A percentile compares a stretch with the other conserved stretches of the same genome.
These are phyloP conservation scores for Golubevia sp. DNA, from an alignment of 1,284 basidiomycete genomes.

Conservation along the genomic window DNA sequence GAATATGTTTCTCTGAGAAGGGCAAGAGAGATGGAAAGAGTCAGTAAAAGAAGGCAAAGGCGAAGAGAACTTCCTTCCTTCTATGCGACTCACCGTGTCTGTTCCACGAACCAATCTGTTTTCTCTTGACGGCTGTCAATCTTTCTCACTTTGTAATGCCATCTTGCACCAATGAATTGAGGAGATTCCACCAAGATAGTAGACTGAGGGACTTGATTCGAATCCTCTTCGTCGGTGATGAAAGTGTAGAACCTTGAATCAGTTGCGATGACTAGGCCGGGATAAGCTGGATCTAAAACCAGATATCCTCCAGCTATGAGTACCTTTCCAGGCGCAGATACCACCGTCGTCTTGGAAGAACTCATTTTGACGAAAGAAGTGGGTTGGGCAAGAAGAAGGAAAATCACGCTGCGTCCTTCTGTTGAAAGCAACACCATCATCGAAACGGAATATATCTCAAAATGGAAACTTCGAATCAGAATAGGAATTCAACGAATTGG, in stretches of 20 bases:
- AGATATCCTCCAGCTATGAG: slow-evolving; percentile 67
- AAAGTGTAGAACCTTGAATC: slow-evolving; percentile 88
- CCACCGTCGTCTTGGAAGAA: slow-evolving; percentile 64
- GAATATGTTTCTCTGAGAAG: slow-evolving; percentile 5
- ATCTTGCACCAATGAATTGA: slow-evolving; percentile 80
- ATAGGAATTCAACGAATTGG: no score
- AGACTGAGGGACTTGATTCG: neutral
- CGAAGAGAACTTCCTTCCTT: neutral
- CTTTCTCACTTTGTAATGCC: slow-evolving; percentile 71
- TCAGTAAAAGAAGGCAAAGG: neutral
- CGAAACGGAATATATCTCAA: no score
- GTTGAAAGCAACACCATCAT: no score
- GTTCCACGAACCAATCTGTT: slow-evolving; percentile 21
- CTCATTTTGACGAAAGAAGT: neutral
- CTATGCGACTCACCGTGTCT: slow-evolving; percentile 12
- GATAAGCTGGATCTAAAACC: slow-evolving; percentile 56
- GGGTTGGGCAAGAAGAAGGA: neutral
- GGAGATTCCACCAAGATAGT: slow-evolving; percentile 79
- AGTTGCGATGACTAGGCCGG: slow-evolving; percentile 69
- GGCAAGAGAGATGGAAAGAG: neutral
- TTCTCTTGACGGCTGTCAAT: slow-evolving; percentile 14
- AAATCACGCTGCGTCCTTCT: no score
- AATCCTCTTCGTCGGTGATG: slow-evolving; percentile 52
- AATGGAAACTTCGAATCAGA: no score
- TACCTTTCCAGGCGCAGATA: slow-evolving; percentile 94